phyloP scores from a whole-genome alignment of 2,329 filamentous ascomycete species.

The Calcarisporium arbuscula region DNA sequence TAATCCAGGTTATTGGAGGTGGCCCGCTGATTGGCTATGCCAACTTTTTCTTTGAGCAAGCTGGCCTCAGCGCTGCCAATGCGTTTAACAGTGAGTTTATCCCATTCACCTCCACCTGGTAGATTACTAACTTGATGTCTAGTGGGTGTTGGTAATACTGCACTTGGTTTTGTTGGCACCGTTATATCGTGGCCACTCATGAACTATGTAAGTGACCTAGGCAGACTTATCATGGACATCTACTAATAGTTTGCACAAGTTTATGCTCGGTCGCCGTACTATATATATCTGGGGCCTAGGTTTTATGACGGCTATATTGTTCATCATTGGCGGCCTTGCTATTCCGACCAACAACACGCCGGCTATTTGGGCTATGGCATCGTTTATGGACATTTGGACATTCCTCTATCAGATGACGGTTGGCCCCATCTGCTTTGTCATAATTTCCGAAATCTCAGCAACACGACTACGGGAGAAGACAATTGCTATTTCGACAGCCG shows the following conservation, averaged over 20 bases:
- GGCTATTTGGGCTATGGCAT: constrained; percentile 27
- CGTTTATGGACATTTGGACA: constrained; percentile 34
- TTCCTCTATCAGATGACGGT: constrained; percentile 31
- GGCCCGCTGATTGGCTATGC: constrained; percentile 14
- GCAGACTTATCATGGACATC: background rate
- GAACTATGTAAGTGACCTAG: constrained; percentile 15
- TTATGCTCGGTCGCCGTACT: too few relatives aligned
- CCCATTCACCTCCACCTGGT: background rate
- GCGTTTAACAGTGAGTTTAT: constrained; percentile 30
- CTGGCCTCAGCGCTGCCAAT: constrained; percentile 28
- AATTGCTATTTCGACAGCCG: constrained; percentile 28
- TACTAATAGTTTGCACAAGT: too few relatives aligned
- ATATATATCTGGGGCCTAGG: too few relatives aligned
- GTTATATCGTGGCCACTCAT: constrained; percentile 35
- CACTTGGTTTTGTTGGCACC: constrained; percentile 34
- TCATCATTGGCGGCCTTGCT: constrained; percentile 31
- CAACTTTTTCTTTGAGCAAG: constrained; percentile 36
- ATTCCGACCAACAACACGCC: constrained; percentile 18
- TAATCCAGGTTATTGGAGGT: constrained; percentile 19
- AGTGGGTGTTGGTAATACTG: constrained; percentile 29
- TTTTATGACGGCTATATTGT: too few relatives aligned
- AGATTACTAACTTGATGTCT: background rate
- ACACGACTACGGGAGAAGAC: constrained; percentile 33
- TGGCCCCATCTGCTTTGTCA: constrained; percentile 31
- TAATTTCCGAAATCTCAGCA: constrained; percentile 32